A percentile compares a stretch with the other conserved stretches of the same genome.
These are phyloP conservation scores for Candida labiduridarum DNA, from an alignment of 1,139 yeast species.

Conservation along the genomic window DNA sequence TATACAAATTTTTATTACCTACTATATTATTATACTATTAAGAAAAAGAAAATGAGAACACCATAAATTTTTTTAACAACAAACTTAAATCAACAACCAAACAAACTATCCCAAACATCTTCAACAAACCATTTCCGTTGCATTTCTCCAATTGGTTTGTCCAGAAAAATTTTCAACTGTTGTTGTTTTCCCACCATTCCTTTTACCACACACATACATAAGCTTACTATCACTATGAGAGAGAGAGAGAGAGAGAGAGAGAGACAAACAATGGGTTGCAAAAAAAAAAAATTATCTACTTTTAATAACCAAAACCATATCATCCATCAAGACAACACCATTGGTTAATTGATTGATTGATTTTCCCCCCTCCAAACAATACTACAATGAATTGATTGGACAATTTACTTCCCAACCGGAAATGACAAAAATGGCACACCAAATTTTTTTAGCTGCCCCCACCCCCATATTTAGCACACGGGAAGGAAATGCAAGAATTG, in stretches of 20 bases:
- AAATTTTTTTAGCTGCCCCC: background rate
- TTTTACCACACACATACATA: background rate
- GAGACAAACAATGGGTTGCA: slow-evolving; percentile 7
- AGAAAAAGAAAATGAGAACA: slow-evolving; percentile 2
- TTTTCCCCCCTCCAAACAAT: too few species aligned
- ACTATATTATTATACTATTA: background rate
- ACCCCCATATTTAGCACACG: too few species aligned
- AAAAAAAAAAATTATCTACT: slow-evolving; percentile 2
- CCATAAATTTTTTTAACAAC: background rate
- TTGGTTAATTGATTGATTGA: background rate
- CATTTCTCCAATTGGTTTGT: background rate
- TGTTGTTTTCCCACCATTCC: background rate
- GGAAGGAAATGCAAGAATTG: too few species aligned
- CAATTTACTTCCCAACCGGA: background rate
- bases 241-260: background rate
- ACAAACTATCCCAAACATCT: background rate
- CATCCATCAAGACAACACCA: background rate
- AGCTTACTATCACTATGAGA: background rate
- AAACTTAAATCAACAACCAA: background rate
- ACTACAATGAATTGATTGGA: background rate
- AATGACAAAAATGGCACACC: background rate
- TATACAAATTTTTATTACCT: background rate
- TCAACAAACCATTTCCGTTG: background rate
- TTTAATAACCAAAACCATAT: background rate
- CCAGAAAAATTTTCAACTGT: background rate